Percentiles rank a stretch among this genome's conserved stretches.
phyloP scores from a whole-genome alignment of 164 flowering plant genomes.

The Sextonia rubra region DNA sequence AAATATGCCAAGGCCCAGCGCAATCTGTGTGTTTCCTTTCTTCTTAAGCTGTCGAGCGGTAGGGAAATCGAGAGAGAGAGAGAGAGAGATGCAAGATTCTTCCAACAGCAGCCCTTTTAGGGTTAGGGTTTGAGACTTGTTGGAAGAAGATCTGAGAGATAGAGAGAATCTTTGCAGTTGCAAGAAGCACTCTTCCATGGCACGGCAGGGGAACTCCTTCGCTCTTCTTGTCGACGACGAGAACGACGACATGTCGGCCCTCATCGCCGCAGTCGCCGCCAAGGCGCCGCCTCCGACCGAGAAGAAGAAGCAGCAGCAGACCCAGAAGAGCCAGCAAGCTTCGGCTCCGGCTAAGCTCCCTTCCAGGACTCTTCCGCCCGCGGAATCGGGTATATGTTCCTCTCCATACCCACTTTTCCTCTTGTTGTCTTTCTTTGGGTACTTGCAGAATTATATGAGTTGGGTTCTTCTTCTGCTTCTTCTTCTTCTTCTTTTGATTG shows the following conservation, averaged over 20 bases:
- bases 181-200: conserved; percentile 10
- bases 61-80: background rate
- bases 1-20: too few relatives aligned
- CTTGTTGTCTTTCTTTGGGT: background rate
- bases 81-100: background rate
- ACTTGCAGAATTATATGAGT: too few relatives aligned
- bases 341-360: conserved; percentile 15
- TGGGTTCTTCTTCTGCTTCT: too few relatives aligned
- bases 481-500: too few relatives aligned
- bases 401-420: background rate
- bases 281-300: conserved; percentile 10
- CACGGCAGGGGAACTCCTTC: conserved; percentile 24
- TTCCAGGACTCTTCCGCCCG: conserved; percentile 10
- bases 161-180: background rate
- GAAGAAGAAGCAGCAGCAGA: conserved; percentile 11
- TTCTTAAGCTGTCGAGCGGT: too few relatives aligned
- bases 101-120: background rate
- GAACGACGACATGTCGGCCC: conserved; percentile 19
- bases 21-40: too few relatives aligned
- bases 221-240: conserved; percentile 29
- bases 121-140: conserved; percentile 2
- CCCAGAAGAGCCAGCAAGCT: conserved; percentile 4
- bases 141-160: background rate
- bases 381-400: conserved; percentile 12
- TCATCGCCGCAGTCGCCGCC: conserved; percentile 18